Evolutionary conservation across 2,329 filamentous ascomycete genomes (phyloP).

Genomic region (Trichophyton equinum): DNA sequence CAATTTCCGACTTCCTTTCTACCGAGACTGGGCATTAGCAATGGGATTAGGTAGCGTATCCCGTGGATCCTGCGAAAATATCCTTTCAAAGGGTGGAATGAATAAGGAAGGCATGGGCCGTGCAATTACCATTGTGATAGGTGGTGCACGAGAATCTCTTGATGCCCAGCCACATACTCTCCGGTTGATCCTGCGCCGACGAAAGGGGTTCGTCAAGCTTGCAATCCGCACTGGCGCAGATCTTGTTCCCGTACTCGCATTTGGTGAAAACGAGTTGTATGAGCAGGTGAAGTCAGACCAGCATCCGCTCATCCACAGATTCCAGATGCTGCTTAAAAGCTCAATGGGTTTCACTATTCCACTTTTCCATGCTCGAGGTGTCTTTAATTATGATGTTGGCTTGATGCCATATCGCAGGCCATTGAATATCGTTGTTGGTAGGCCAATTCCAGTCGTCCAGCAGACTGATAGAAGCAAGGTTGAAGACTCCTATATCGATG

Average conservation of each 20-base stretch:
- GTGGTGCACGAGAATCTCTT: conserved; percentile 82
- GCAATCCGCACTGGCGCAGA: conserved; percentile 87
- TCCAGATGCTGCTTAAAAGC: conserved; percentile 75
- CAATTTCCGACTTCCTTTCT: conserved; percentile 88
- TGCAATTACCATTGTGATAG: conserved; percentile 92
- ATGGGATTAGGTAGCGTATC: conserved; percentile 84
- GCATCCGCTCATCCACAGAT: conserved; percentile 65
- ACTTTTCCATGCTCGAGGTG: conserved; percentile 74
- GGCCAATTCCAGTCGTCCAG: conserved; percentile 59
- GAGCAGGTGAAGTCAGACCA: conserved; percentile 68
- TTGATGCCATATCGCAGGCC: conserved; percentile 85
- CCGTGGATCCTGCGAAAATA: conserved; percentile 80
- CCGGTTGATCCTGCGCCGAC: conserved; percentile 64
- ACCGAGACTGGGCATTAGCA: conserved; percentile 83
- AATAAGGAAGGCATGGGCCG: conserved; percentile 78
- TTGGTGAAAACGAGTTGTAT: conserved; percentile 94
- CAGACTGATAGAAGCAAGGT: conserved; percentile 47
- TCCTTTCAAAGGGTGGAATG: conserved; percentile 64
- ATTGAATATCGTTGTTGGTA: conserved; percentile 79
- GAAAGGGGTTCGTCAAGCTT: conserved; percentile 89
- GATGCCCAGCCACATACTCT: conserved; percentile 70
- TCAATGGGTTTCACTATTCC: conserved; percentile 86
- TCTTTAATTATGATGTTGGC: conserved; percentile 97
- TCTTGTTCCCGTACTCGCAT: conserved; percentile 79
- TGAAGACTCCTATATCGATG: conserved; percentile 61